Evolutionary conservation across 2,329 filamentous ascomycete genomes (phyloP).

Genomic region (Aspergillus phoenicis): DNA sequence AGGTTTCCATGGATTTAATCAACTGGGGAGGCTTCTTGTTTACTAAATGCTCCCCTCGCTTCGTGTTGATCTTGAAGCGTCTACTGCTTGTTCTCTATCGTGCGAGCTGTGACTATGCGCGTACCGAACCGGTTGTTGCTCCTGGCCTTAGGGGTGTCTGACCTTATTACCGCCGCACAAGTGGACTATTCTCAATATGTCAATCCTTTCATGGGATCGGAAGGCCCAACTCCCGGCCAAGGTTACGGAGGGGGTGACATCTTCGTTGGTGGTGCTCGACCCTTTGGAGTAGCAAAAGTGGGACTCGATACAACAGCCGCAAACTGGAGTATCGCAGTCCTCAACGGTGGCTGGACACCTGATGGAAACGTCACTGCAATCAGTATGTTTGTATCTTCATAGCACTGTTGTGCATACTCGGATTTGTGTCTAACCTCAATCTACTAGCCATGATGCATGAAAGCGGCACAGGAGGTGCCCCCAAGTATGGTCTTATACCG

Average conservation of each 20-base stretch:
- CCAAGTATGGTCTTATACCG: slow-evolving; percentile 43
- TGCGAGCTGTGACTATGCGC: slow-evolving; percentile 3
- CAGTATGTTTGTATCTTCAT: slow-evolving; percentile 19
- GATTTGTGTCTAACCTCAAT: not conserved
- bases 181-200: slow-evolving; percentile 43
- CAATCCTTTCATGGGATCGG: slow-evolving; percentile 52
- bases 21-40: not conserved
- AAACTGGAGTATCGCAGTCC: slow-evolving; percentile 38
- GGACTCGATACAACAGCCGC: slow-evolving; percentile 44
- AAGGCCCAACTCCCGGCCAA: slow-evolving; percentile 47
- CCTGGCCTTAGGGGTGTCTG: slow-evolving; percentile 5
- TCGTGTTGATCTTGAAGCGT: not conserved
- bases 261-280: slow-evolving; percentile 48
- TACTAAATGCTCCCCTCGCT: not conserved
- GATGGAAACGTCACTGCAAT: slow-evolving; percentile 57
- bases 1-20: not conserved
- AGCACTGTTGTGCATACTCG: not conserved
- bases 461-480: slow-evolving; percentile 50
- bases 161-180: not conserved
- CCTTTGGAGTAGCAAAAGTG: slow-evolving; percentile 49
- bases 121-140: not conserved
- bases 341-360: slow-evolving; percentile 49
- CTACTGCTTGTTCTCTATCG: not conserved
- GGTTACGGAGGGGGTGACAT: slow-evolving; percentile 47
- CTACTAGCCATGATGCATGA: slow-evolving; percentile 49